Evolutionary conservation across 345 rosid species (phyloP), one percentile per base, ranked within the genome.

Genomic region (Clarkia xantiana): DNA sequence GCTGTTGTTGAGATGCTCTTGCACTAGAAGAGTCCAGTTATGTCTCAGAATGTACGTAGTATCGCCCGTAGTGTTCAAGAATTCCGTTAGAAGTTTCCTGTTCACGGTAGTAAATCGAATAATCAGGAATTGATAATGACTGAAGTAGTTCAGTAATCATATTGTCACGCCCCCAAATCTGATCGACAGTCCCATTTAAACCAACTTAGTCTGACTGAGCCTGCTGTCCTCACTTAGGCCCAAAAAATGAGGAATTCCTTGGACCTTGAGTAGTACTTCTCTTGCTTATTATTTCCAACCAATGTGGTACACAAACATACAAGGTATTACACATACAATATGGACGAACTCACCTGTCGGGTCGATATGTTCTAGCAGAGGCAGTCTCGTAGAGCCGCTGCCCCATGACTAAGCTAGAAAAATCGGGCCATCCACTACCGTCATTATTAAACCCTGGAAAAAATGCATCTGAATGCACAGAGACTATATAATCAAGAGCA

Each of bases 391-490:
- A 93, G 15, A 87, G 74, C 49, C 99, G 74, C 38, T 93, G 99
- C 64, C 99, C 99, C 80, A 93, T 93, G 48, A 87, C 94, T 78
- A 93, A 77, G 67, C 91, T 75, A 36, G 95, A 83, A 60, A 93
- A 87, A 77, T 93, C 99, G 9, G 94, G 86, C 88, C 84, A 67
- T 59, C 74, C 75, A 66, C 84, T 82, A 42, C 94, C 97, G 60
- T 84, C 95, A 43, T 82, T 76, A 72, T 78, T 66, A 63, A 77
- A 87, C 57, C 97, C 91, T 41, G 97, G 97, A 59, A 84, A 74
- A 68, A 76, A 93, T 18, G 82, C 91, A 73, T 93, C 97, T 12
- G 99, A 96, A 67, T 87, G 91, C 38, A 82, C 73, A 43, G 97
- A 84, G 20, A 93, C 75, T 16, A 76, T 68, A 69, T 75, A 91